phyloP scores from a whole-genome alignment of 2,329 filamentous ascomycete species.

The Teratosphaeriaceae sp. region DNA sequence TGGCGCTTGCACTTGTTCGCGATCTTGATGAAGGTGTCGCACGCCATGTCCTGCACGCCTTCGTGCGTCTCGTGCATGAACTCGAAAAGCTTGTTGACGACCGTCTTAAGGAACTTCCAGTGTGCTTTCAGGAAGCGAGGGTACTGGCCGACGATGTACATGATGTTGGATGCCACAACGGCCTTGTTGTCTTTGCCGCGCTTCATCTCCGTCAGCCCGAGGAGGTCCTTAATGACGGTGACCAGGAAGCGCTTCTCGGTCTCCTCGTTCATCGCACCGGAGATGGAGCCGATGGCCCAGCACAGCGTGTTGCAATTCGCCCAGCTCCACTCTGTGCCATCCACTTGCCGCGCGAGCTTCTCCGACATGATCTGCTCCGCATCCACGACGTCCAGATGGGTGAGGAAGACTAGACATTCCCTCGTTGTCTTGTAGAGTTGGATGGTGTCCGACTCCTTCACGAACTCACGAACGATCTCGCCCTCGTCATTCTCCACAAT shows the following conservation, averaged over 20 bases:
- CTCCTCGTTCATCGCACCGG: slow-evolving; percentile 98
- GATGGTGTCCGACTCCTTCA: slow-evolving; percentile 98
- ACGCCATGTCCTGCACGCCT: slow-evolving; percentile 99
- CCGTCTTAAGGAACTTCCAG: slow-evolving; percentile 99
- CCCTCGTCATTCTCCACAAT: slow-evolving; percentile 99
- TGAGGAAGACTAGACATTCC: slow-evolving; percentile 94
- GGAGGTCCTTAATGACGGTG: slow-evolving; percentile 95
- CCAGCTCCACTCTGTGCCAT: slow-evolving; percentile 97
- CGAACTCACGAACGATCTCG: slow-evolving; percentile 97
- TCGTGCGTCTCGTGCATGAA: slow-evolving; percentile 99
- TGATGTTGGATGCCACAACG: slow-evolving; percentile 97
- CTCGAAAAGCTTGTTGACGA: slow-evolving; percentile 98
- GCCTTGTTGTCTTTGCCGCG: slow-evolving; percentile 99
- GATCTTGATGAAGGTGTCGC: slow-evolving; percentile 99
- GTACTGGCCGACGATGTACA: slow-evolving; percentile 99
- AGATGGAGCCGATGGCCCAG: slow-evolving; percentile 99
- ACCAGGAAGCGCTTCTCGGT: slow-evolving; percentile 98
- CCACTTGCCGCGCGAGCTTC: slow-evolving; percentile 90
- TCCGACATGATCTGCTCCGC: slow-evolving; percentile 99
- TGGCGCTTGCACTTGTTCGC: slow-evolving; percentile 96
- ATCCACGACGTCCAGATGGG: slow-evolving; percentile 93
- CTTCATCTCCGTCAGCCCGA: slow-evolving; percentile 98
- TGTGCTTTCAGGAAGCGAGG: slow-evolving; percentile 97
- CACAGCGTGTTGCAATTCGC: slow-evolving; percentile 99
- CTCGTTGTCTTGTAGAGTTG: slow-evolving; percentile 98